Base-by-base conservation (phyloP, 2,329 filamentous ascomycete genomes). In the Venturia asperata region DNA sequence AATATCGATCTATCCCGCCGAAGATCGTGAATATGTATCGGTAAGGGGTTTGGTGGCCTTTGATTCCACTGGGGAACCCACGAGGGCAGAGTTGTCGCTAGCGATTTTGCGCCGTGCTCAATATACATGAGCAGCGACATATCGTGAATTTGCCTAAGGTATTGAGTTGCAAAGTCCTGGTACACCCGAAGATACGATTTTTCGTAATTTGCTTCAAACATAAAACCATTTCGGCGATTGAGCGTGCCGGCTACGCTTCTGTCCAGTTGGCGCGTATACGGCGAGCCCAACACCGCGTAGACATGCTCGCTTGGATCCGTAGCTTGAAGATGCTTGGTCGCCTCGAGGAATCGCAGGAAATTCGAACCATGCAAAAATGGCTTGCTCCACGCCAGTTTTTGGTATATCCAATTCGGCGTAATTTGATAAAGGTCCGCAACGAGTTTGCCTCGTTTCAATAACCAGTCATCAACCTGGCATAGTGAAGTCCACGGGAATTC, bases 291-390 rank as follows among this genome's bases (percentile, higher is more conserved):
- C 21, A 62, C 17, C 9, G 60, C 60, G 27, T 43, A 62, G 17
- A 62, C n/a, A 42, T 43, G 39, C 43, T 62, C 60, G 30, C 60
- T 62, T 43, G 39, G 24, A 47, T 62, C 15, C 60, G 60, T 45
- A n/a, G 37, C 39, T 9, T 42, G 27, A 5, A 62, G 21, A 37
- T 30, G 19, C 27, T 47, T 62, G 21, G 60, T 62, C 13, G 60
- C 60, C 39, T 62, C 39, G 0, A 62, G 13, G 9, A 62, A 47
- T 43, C 43, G 39, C 3, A 47, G 21, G 17, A 43, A 43, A n/a
- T 62, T 62, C 15, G 39, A 43, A 19, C 52, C 52, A n/a, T 34
- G 30, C 13, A 58, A 27, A 37, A 58, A 58, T 11, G 52, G 52
- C 30, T 58, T 58, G 39, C 60, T 62, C 60, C 60, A 62, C 1